Evolutionary conservation across 2,329 filamentous ascomycete genomes (phyloP).

Genomic region (Epichloe gansuensis): DNA sequence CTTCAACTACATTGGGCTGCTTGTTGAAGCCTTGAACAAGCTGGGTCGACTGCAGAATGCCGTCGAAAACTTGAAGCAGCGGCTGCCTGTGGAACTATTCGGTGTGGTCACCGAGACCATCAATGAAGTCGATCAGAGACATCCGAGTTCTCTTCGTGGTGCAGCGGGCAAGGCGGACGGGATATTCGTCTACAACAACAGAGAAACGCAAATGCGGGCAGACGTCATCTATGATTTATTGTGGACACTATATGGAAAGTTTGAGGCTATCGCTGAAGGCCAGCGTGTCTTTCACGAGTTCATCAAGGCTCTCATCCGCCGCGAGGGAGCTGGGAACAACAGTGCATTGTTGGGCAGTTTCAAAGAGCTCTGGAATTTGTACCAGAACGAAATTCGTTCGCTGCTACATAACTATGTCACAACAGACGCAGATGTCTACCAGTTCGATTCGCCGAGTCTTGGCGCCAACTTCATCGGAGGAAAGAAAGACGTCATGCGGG

Average conservation of each 20-base stretch:
- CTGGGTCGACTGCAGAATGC: slow-evolving; percentile 76
- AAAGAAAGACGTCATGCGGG: slow-evolving; percentile 33
- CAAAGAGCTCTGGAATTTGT: slow-evolving; percentile 93
- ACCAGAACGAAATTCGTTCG: slow-evolving; percentile 94
- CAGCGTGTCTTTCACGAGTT: slow-evolving; percentile 91
- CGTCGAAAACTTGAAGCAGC: slow-evolving; percentile 81
- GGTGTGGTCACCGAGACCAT: slow-evolving; percentile 90
- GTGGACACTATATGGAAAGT: slow-evolving; percentile 88
- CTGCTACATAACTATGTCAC: slow-evolving; percentile 93
- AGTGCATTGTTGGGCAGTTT: slow-evolving; percentile 70
- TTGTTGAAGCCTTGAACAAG: slow-evolving; percentile 83
- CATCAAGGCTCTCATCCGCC: slow-evolving; percentile 69
- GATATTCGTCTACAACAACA: slow-evolving; percentile 49
- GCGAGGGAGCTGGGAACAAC: slow-evolving; percentile 58
- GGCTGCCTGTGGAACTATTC: slow-evolving; percentile 87
- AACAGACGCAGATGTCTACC: slow-evolving; percentile 68
- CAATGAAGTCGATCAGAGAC: slow-evolving; percentile 80
- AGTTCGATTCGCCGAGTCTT: slow-evolving; percentile 42
- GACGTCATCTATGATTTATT: slow-evolving; percentile 85
- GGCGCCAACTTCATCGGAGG: slow-evolving; percentile 34
- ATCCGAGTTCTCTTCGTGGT: slow-evolving; percentile 66
- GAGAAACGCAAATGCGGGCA: slow-evolving; percentile 63
- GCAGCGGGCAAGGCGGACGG: slow-evolving; percentile 39
- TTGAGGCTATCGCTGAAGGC: slow-evolving; percentile 91
- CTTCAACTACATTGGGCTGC: slow-evolving; percentile 78